A percentile compares a stretch with the other conserved stretches of the same genome.
Evolutionary conservation across 2,329 filamentous ascomycete genomes (phyloP).

Genomic region (Sporothrix curviconia): DNA sequence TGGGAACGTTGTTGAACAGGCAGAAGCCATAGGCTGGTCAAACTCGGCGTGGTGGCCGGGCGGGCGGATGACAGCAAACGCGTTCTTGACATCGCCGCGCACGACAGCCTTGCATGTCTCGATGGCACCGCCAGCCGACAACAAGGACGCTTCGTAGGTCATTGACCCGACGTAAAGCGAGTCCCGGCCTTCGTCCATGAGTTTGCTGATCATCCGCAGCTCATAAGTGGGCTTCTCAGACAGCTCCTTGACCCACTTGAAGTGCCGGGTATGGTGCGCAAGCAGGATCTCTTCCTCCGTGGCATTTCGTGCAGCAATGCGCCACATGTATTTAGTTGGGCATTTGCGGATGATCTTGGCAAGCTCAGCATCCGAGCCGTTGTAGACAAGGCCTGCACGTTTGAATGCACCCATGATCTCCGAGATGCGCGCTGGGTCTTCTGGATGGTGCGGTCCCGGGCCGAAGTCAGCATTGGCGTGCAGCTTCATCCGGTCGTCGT

Average conservation of each 20-base stretch:
- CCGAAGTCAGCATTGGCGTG: constrained; percentile 79
- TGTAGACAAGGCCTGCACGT: constrained; percentile 68
- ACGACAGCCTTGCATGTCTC: constrained; percentile 93
- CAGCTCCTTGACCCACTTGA: constrained; percentile 63
- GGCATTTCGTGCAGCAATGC: constrained; percentile 73
- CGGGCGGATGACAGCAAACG: constrained; percentile 88
- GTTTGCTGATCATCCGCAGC: constrained; percentile 59
- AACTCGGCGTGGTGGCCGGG: constrained; percentile 93
- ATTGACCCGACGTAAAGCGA: constrained; percentile 79
- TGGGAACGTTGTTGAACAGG: constrained; percentile 94
- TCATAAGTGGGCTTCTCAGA: constrained; percentile 52
- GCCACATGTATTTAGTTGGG: constrained; percentile 60
- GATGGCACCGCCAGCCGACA: constrained; percentile 89
- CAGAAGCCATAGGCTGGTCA: constrained; percentile 84
- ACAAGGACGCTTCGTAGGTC: constrained; percentile 70
- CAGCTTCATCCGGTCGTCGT: constrained; percentile 92
- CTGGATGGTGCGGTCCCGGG: constrained; percentile 75
- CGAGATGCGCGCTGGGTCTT: constrained; percentile 87
- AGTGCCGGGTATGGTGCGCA: constrained; percentile 73
- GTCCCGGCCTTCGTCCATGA: constrained; percentile 58
- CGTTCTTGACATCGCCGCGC: constrained; percentile 78
- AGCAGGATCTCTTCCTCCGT: constrained; percentile 72
- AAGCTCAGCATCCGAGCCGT: constrained; percentile 49
- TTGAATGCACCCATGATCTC: constrained; percentile 89
- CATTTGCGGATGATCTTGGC: constrained; percentile 43